Evolutionary conservation across 148 eudicot species (phyloP), one percentile per base, ranked within the genome.

Genomic region (Camellia sinensis): DNA sequence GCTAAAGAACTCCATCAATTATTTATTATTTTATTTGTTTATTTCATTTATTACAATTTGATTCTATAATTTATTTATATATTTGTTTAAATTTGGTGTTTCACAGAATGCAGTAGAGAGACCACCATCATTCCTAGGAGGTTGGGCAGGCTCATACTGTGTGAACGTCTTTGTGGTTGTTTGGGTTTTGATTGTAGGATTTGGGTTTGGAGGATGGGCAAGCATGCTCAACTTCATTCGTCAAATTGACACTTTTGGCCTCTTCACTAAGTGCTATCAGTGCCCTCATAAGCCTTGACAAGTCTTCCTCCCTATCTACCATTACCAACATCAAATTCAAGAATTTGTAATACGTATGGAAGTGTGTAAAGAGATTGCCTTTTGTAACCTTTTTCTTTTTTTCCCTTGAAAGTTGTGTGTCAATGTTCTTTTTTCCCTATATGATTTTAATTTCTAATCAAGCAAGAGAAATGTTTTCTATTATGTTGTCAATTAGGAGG

Each of bases 181-280:
- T 7, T 93, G 97, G 97, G 95, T 93, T 50, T 85, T 91, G 54
- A 85, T 92, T 21, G 89, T 93, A 2, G 96, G 97, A 21, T 93
- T 93, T 77, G 97, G 95, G 75, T 89, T 93, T 78, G 97, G 97
- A 75, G 97, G 95, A 9, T 93, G 95, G 97, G 97, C 97, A 79
- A 93, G 97, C 82, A 84, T 93, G 90, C 78, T 86, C 78, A 93
- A 93, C 80, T 93, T 93, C 77, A 67, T 89, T 65, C 87, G 75
- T 14, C 97, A 93, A 90, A 85, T 93, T 15, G 78, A 92, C 70
- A 85, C 97, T 7, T 93, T 93, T 75, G 97, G 97, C 53, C 80
- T 91, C 78, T 93, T 93, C 85, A 89, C 97, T 37, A 93, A 93
- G 79, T 93, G 97, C 80, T 93, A 93, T 70, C 95, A 93, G 44